A percentile compares a stretch with the other conserved stretches of the same genome.
These are phyloP conservation scores for Angomonas ambiguus DNA, from an alignment of 208 protist genomes.

Conservation along the genomic window DNA sequence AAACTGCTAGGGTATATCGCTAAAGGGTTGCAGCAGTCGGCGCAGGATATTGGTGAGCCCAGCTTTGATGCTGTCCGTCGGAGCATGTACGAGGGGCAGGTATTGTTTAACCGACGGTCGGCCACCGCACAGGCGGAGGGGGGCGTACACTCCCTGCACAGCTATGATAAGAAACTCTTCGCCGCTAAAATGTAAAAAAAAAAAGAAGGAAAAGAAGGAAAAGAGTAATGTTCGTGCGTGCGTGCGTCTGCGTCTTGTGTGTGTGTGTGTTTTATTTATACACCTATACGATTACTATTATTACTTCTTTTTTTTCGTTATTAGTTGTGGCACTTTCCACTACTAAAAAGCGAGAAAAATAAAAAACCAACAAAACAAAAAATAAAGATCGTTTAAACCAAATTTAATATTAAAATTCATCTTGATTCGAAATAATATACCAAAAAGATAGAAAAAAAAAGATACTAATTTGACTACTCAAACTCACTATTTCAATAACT, in stretches of 20 bases:
- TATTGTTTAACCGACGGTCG: slow-evolving; percentile 90
- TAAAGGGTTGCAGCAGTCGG: slow-evolving; percentile 90
- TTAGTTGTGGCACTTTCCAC: too few species aligned
- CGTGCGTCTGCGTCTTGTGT: neutral
- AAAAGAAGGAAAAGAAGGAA: neutral
- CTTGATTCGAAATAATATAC: too few species aligned
- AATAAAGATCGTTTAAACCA: neutral
- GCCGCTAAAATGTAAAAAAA: slow-evolving; percentile 61
- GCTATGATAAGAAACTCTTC: slow-evolving; percentile 90
- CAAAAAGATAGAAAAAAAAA: too few species aligned
- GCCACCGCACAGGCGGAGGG: slow-evolving; percentile 90
- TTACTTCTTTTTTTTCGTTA: slow-evolving; percentile 13
- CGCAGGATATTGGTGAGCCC: slow-evolving; percentile 90
- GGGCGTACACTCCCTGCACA: slow-evolving; percentile 89
- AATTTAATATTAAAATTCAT: neutral
- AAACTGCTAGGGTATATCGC: slow-evolving; percentile 87
- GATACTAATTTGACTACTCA: too few species aligned
- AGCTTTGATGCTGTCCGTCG: slow-evolving; percentile 76
- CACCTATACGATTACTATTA: too few species aligned
- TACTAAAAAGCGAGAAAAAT: slow-evolving; percentile 3
- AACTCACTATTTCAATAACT: too few species aligned
- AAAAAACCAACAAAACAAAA: slow-evolving; percentile 1
- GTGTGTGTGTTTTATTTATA: neutral
- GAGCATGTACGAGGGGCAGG: slow-evolving; percentile 87
- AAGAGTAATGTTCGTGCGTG: neutral